phyloP scores from a whole-genome alignment of 352 stramenopile genomes.

The Blastocystis sp. region DNA sequence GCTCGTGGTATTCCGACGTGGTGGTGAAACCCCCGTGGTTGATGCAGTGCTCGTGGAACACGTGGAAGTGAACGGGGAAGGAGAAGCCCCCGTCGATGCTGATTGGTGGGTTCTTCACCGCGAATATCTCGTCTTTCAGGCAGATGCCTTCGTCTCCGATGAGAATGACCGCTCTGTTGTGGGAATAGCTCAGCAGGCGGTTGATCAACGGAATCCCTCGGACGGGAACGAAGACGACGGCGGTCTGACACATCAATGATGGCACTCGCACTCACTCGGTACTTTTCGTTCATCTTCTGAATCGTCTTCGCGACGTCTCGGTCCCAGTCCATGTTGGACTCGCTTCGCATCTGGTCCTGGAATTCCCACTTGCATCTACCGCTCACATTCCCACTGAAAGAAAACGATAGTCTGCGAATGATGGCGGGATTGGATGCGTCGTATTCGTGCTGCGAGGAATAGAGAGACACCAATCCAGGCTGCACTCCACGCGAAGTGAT shows the following conservation, averaged over 20 bases:
- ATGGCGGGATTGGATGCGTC: neutral
- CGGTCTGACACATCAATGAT: neutral
- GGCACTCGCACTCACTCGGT: neutral
- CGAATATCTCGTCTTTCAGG: conserved; percentile 17
- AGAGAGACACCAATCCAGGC: neutral
- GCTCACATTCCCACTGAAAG: neutral
- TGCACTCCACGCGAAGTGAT: neutral
- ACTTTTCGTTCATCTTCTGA: neutral
- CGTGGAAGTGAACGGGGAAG: conserved; percentile 11
- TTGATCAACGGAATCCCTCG: neutral
- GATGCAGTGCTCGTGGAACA: neutral
- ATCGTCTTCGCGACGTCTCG: neutral
- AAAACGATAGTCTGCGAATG: conserved; percentile 7
- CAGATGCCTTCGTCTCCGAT: conserved; percentile 14
- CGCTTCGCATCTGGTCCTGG: neutral
- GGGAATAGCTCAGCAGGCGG: neutral
- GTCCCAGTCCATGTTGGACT: neutral
- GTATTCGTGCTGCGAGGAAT: conserved; percentile 53
- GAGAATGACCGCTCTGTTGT: neutral
- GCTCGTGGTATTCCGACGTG: neutral
- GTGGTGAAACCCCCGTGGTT: neutral
- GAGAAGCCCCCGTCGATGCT: neutral
- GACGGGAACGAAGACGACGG: conserved; percentile 4
- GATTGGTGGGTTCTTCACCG: neutral
- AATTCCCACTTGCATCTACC: conserved; percentile 34